Conservation (phyloP, 2,329 filamentous ascomycete species). For the Akanthomyces lecanii region DNA sequence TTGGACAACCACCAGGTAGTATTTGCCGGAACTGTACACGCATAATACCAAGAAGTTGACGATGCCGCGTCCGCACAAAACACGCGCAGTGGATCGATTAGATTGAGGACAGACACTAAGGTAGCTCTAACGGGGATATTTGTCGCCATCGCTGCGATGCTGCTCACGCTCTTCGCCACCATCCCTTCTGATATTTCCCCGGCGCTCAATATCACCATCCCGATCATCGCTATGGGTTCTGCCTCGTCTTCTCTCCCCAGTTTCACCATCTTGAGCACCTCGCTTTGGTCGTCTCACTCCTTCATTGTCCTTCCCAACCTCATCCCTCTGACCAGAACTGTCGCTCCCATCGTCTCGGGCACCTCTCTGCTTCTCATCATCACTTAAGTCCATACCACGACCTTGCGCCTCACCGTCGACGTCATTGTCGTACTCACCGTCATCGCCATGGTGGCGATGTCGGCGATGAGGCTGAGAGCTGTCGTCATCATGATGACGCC, state of each 20-base stretch:
- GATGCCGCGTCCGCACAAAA: too few species aligned
- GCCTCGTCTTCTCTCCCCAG: neutral
- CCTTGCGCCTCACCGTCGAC: constrained; percentile 23
- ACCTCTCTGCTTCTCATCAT: neutral
- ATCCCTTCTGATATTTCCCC: constrained; percentile 21
- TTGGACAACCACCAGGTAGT: too few species aligned
- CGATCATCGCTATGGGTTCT: neutral
- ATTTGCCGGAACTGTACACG: too few species aligned
- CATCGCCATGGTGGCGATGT: constrained; percentile 27
- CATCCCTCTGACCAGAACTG: neutral
- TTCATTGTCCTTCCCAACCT: neutral
- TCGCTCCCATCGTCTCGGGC: neutral
- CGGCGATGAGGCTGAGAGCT: constrained; percentile 24
- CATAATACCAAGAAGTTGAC: too few species aligned
- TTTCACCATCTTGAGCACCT: neutral
- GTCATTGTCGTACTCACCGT: constrained; percentile 25
- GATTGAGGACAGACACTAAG: neutral
- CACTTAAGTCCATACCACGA: neutral
- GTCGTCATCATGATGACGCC: constrained; percentile 28
- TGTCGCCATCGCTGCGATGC: constrained; percentile 21
- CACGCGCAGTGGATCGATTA: neutral
- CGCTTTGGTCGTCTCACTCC: neutral
- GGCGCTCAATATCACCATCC: constrained; percentile 22
- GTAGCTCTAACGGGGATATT: constrained; percentile 3
- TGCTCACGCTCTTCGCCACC: constrained; percentile 27